Percentiles rank a stretch among this genome's conserved stretches.
Conservation (phyloP, 495 filamentous ascomycete species). For the Penicillium coprophilum region DNA sequence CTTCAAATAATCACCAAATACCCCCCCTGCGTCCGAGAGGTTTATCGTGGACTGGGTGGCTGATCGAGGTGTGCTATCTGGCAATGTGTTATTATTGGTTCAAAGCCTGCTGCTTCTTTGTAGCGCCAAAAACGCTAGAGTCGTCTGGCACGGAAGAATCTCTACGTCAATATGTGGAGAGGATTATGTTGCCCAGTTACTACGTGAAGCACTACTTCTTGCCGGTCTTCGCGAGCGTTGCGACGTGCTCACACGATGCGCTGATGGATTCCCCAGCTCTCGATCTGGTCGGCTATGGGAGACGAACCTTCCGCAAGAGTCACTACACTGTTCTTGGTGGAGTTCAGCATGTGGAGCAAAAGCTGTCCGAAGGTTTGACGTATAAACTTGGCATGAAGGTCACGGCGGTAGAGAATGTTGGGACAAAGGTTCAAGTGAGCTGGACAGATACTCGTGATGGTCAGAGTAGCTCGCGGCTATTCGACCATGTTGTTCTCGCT, state of each 20-base stretch:
- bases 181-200: conserved; percentile 46
- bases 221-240: conserved; percentile 52
- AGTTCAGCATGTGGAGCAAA: conserved; percentile 44
- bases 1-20: conserved; percentile 49
- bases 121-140: conserved; percentile 30
- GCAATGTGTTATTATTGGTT: conserved; percentile 50
- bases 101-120: conserved; percentile 46
- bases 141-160: conserved; percentile 34
- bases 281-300: conserved; percentile 50
- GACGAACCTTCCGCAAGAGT: conserved; percentile 40
- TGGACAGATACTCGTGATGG: conserved; percentile 12
- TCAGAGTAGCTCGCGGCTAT: conserved; percentile 9
- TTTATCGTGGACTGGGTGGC: conserved; percentile 25
- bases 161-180: conserved; percentile 40
- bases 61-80: conserved; percentile 42
- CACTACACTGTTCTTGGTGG: conserved; percentile 52
- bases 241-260: conserved; percentile 52
- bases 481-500: conserved; percentile 44
- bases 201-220: conserved; percentile 48
- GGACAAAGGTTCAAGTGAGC: conserved; percentile 16
- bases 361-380: conserved; percentile 33
- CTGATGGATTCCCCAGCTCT: conserved; percentile 51
- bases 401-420: conserved; percentile 17
- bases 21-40: conserved; percentile 34
- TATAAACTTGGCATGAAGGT: conserved; percentile 13